Evolutionary conservation across 83 land plant species (phyloP), one percentile per base, ranked within the genome.

Genomic region (Picea engelmannii): DNA sequence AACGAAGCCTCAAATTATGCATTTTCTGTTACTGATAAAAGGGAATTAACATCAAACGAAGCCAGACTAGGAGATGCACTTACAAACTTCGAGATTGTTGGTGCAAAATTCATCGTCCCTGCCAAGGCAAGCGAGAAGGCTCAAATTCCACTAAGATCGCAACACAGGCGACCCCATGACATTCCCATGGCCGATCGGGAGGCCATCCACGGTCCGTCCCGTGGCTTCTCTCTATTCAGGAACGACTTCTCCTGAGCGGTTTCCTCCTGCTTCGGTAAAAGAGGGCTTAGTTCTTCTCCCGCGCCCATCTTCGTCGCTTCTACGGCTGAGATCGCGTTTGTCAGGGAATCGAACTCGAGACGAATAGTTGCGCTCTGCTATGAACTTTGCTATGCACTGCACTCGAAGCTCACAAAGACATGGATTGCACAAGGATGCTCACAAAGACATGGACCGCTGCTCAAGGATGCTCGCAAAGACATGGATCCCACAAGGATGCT

Each of bases 21-120:
- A 8, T 8, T 44, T 8, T 44, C 0, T 38, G 49, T 0, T 0
- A 44, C 0, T 8, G 0, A 44, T 44, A 44, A 7, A 44, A 44
- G 9, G 49, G 49, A 44, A 44, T 44, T 44, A 7, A 44, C 49
- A 44, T 44, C 0, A 0, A 44, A 44, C 9, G 0, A 44, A 44
- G 9, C 18, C 3, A 9, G 27, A 79, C 4, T 4, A 44, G 18
- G 25, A 35, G 63, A 60, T 58, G 42, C n/a, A 92, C 95, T 83
- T 78, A 96, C 98, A 96, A 81, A 93, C 93, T 96, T 96, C 96
- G 23, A 94, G 92, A 88, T 96, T 95, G 87, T 93, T 94, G 95
- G 93, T 88, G 80, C 83, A 90, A 81, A 92, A 93, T 79, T 94
- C 96, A 78, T 91, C 95, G 76, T 85, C 85, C 55, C 86, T 90